Evolutionary conservation across 2,329 filamentous ascomycete species (phyloP).

Genomic region (Aschersonia sp.): DNA sequence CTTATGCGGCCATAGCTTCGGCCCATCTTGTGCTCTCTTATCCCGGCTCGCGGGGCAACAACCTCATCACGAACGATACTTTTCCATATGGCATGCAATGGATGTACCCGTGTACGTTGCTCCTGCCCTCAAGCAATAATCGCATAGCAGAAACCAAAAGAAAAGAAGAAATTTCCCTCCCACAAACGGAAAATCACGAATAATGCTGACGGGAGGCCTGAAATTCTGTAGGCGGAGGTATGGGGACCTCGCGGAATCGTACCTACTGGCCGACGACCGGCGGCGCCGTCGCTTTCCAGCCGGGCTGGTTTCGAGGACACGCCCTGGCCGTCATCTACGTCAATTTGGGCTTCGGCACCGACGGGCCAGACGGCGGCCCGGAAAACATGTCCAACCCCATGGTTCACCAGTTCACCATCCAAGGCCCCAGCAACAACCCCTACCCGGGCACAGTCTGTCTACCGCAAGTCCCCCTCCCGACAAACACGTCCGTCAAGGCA

Average conservation of each 20-base stretch:
- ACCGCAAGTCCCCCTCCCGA: constrained; percentile 74
- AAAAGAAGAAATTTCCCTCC: neutral
- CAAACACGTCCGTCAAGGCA: constrained; percentile 50
- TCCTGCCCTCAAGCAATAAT: neutral
- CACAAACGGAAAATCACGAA: no score
- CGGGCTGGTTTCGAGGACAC: constrained; percentile 93
- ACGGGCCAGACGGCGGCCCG: constrained; percentile 49
- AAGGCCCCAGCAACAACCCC: constrained; percentile 67
- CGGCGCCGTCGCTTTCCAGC: constrained; percentile 79
- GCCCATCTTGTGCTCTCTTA: constrained; percentile 80
- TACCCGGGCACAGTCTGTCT: constrained; percentile 83
- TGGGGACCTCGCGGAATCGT: constrained; percentile 62
- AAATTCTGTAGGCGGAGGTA: constrained; percentile 59
- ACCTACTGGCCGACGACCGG: constrained; percentile 84
- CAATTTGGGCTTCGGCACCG: constrained; percentile 74
- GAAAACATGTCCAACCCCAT: constrained; percentile 79
- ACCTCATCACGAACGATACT: constrained; percentile 61
- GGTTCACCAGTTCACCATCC: constrained; percentile 66
- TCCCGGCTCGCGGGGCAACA: constrained; percentile 77
- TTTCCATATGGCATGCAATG: constrained; percentile 90
- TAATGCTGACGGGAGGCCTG: neutral
- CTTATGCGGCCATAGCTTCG: constrained; percentile 33
- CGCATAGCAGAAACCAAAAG: constrained; percentile 1
- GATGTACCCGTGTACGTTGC: constrained; percentile 74
- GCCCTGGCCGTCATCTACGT: constrained; percentile 70